Evolutionary conservation across 2,329 filamentous ascomycete genomes (phyloP).

Genomic region (Penicillium decumbens): DNA sequence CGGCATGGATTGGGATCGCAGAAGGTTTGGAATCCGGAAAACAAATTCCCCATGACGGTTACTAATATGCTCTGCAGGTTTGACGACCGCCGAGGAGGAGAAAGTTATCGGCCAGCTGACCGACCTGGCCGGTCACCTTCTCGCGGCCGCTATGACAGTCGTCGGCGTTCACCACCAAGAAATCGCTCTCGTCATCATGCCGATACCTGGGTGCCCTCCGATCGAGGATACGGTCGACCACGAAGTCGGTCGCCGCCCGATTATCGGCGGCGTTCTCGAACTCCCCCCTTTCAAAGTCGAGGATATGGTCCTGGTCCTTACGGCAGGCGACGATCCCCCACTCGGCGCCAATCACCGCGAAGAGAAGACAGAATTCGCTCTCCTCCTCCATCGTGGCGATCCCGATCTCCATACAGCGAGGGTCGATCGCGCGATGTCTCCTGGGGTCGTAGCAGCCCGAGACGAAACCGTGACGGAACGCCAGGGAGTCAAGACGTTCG

Average conservation of each 20-base stretch:
- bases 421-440: slow-evolving; percentile 30
- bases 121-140: slow-evolving; percentile 32
- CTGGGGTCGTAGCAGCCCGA: slow-evolving; percentile 31
- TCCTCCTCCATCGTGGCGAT: slow-evolving; percentile 36
- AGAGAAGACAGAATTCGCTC: slow-evolving; percentile 39
- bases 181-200: slow-evolving; percentile 39
- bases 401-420: slow-evolving; percentile 38
- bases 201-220: slow-evolving; percentile 42
- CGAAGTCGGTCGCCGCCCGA: slow-evolving; percentile 42
- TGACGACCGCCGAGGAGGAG: slow-evolving; percentile 41
- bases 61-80: slow-evolving; percentile 27
- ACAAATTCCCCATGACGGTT: background rate
- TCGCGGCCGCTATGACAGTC: slow-evolving; percentile 31
- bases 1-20: slow-evolving; percentile 41
- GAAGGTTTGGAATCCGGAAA: slow-evolving; percentile 33
- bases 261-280: slow-evolving; percentile 42
- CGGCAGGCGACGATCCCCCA: slow-evolving; percentile 35
- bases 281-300: slow-evolving; percentile 37
- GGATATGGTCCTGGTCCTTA: slow-evolving; percentile 32
- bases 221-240: slow-evolving; percentile 31
- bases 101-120: slow-evolving; percentile 42
- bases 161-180: slow-evolving; percentile 36
- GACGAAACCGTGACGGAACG: slow-evolving; percentile 36
- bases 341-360: slow-evolving; percentile 40
- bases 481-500: slow-evolving; percentile 33